Percentiles rank a stretch among this genome's conserved stretches.
Evolutionary conservation across 768 basidiomycete species (phyloP).

Genomic region (Melanogaster broomeanus): DNA sequence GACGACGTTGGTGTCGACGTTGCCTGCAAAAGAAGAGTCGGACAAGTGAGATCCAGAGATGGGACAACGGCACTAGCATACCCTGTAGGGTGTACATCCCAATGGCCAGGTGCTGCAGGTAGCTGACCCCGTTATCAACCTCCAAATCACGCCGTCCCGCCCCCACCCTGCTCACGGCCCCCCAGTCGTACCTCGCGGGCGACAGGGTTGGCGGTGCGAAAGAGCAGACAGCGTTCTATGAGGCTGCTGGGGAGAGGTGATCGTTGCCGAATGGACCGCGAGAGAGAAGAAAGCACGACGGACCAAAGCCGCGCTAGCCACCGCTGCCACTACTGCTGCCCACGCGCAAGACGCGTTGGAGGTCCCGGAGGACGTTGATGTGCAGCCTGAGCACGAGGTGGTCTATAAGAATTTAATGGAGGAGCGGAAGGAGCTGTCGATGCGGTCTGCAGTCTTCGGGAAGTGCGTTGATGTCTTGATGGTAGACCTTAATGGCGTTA

Average conservation of each 20-base stretch:
- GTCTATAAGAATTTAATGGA: slow-evolving; percentile 51
- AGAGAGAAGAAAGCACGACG: slow-evolving; percentile 62
- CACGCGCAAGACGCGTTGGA: slow-evolving; percentile 35
- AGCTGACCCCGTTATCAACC: slow-evolving; percentile 71
- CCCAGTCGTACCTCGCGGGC: too few species aligned
- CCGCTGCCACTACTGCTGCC: slow-evolving; percentile 29
- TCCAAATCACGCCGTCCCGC: too few species aligned
- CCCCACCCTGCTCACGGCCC: too few species aligned
- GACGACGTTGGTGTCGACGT: slow-evolving; percentile 18
- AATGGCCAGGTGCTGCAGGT: slow-evolving; percentile 87
- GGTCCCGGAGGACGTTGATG: slow-evolving; percentile 42
- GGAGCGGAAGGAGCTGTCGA: slow-evolving; percentile 54
- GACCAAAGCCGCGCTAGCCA: slow-evolving; percentile 66
- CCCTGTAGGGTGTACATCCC: slow-evolving; percentile 95
- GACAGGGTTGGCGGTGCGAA: too few species aligned
- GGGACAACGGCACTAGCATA: slow-evolving; percentile 80
- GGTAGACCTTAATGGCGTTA: slow-evolving; percentile 49
- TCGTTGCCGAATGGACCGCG: slow-evolving; percentile 75
- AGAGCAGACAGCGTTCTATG: too few species aligned
- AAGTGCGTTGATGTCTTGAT: slow-evolving; percentile 68
- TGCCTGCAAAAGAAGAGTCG: slow-evolving; percentile 63
- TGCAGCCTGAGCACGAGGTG: slow-evolving; percentile 67
- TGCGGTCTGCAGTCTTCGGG: slow-evolving; percentile 45
- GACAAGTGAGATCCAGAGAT: slow-evolving; percentile 67
- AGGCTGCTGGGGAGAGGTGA: too few species aligned